Percentiles rank a stretch among this genome's conserved stretches.
phyloP scores from a whole-genome alignment of 176 grass and related monocot genomes.

The Neostapfia colusana region DNA sequence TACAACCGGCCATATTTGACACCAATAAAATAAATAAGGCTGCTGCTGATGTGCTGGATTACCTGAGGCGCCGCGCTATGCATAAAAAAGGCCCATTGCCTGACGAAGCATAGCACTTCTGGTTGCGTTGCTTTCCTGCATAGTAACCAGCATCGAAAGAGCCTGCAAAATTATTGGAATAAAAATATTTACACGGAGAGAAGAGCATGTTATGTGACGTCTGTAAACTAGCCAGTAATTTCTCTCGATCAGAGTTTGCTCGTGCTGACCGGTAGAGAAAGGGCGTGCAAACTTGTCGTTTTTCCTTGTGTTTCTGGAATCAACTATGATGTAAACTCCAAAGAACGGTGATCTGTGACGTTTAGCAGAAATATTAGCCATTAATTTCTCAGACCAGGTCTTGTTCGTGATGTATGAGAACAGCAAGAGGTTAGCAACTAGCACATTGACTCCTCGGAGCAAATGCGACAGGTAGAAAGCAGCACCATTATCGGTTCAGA shows the following conservation, averaged over 20 bases:
- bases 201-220: too few species aligned
- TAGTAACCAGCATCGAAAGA: neutral
- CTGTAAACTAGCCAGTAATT: too few species aligned
- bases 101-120: conserved; percentile 18
- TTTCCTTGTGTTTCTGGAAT: neutral
- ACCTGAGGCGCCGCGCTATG: too few species aligned
- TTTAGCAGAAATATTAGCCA: neutral
- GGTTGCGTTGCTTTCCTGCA: conserved; percentile 3
- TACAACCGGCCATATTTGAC: neutral
- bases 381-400: neutral
- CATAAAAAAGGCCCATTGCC: too few species aligned
- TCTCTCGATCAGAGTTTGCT: too few species aligned
- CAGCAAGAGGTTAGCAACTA: neutral
- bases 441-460: conserved; percentile 4
- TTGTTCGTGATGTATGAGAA: conserved; percentile 1
- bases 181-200: too few species aligned
- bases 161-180: neutral
- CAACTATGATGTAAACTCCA: neutral
- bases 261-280: too few species aligned
- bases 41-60: too few species aligned
- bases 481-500: neutral
- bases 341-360: neutral
- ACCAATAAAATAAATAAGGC: too few species aligned
- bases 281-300: neutral
- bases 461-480: conserved; percentile 15